These are phyloP conservation scores for Karstenula rhodostoma DNA, from an alignment of 2,329 filamentous ascomycete species.

Conservation along the genomic window DNA sequence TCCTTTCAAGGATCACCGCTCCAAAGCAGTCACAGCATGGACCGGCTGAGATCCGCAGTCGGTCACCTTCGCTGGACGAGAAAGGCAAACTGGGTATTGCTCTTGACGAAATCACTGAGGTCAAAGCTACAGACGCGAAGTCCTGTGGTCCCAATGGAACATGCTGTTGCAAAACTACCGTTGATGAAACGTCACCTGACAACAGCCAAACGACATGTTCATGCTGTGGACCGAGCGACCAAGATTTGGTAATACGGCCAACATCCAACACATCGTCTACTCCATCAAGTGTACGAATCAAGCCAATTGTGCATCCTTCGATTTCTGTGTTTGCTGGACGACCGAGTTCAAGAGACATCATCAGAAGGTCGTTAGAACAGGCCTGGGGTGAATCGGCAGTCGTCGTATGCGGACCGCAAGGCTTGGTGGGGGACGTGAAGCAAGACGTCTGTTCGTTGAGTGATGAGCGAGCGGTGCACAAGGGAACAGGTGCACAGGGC, in stretches of 20 bases:
- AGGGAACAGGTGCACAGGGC: constrained; percentile 71
- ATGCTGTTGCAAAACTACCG: constrained; percentile 60
- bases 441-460: constrained; percentile 64
- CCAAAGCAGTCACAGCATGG: constrained; percentile 28
- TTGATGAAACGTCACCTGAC: constrained; percentile 52
- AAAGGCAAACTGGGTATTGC: constrained; percentile 28
- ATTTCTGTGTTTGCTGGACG: constrained; percentile 58
- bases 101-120: constrained; percentile 34
- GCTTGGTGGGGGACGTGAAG: constrained; percentile 64
- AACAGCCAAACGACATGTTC: constrained; percentile 25
- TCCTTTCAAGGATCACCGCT: constrained; percentile 34
- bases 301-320: constrained; percentile 40
- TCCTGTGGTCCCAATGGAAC: constrained; percentile 38
- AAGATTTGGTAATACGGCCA: constrained; percentile 15
- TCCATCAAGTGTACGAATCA: constrained; percentile 21
- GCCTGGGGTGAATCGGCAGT: constrained; percentile 70
- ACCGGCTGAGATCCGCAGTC: constrained; percentile 30
- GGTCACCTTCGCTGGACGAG: constrained; percentile 26
- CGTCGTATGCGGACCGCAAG: constrained; percentile 67
- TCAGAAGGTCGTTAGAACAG: constrained; percentile 64
- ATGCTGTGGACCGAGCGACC: constrained; percentile 22
- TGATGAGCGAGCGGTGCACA: constrained; percentile 72
- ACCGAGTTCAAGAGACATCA: constrained; percentile 60
- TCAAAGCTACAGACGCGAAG: constrained; percentile 23
- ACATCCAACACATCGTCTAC: constrained; percentile 25